These are phyloP conservation scores for Mortierella sp. DNA, from an alignment of 371 early-diverging fungal species.

Conservation along the genomic window DNA sequence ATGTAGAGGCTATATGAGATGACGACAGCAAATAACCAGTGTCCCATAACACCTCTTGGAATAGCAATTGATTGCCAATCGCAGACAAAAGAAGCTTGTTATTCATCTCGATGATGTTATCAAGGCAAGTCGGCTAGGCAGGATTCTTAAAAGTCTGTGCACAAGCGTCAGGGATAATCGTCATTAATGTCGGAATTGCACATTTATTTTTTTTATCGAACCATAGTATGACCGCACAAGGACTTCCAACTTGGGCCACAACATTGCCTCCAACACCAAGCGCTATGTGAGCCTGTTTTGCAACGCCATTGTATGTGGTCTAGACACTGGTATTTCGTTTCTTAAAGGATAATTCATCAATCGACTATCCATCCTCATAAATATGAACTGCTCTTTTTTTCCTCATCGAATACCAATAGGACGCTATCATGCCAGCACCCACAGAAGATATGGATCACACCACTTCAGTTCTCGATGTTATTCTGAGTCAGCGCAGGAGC, in stretches of 20 bases:
- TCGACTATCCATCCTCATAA: neutral
- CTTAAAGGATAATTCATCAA: neutral
- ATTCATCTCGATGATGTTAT: conserved; percentile 75
- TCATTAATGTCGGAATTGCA: neutral
- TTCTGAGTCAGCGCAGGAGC: conserved; percentile 86
- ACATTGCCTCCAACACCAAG: conserved; percentile 87
- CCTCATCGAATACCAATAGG: conserved; percentile 43
- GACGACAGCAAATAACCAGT: neutral
- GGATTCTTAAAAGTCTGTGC: neutral
- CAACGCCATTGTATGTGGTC: conserved; percentile 69
- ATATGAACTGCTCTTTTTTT: neutral
- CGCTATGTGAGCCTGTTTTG: conserved; percentile 87
- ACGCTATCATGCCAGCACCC: conserved; percentile 77
- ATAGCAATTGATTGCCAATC: conserved; percentile 74
- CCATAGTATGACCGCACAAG: conserved; percentile 52
- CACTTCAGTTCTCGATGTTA: conserved; percentile 91
- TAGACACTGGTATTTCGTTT: neutral
- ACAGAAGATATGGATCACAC: conserved; percentile 74
- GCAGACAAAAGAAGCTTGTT: conserved; percentile 65
- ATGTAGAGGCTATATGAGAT: too few relatives aligned
- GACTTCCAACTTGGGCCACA: conserved; percentile 58
- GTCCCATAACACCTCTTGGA: neutral
- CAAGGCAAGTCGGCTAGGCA: conserved; percentile 49
- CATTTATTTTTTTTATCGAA: neutral
- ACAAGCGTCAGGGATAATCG: neutral